These are phyloP conservation scores for Aleurites moluccanus DNA, from an alignment of 441 rosid genomes.

Conservation along the genomic window DNA sequence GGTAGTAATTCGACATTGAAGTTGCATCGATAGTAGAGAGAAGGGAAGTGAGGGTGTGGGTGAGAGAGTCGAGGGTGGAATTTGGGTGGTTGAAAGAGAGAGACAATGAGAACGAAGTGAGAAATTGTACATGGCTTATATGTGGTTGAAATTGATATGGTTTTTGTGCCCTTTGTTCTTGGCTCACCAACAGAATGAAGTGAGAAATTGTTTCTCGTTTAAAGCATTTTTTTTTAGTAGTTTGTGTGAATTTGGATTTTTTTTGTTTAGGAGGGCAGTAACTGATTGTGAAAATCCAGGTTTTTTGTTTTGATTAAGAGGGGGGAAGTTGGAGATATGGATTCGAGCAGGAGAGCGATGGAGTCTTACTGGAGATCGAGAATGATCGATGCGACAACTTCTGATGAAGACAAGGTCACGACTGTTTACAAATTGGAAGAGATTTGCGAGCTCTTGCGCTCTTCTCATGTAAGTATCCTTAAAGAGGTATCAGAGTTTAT, in stretches of 20 bases:
- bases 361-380: slow-evolving; percentile 98
- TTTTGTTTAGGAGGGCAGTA: slow-evolving; percentile 2
- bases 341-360: slow-evolving; percentile 99
- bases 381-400: slow-evolving; percentile 86
- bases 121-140: too few species aligned
- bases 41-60: slow-evolving; percentile 34
- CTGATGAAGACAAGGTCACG: slow-evolving; percentile 90
- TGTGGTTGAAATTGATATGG: too few species aligned
- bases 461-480: slow-evolving; percentile 75
- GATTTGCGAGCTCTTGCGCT: slow-evolving; percentile 83
- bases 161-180: too few species aligned
- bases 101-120: too few species aligned
- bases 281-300: slow-evolving; percentile 4
- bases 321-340: slow-evolving; percentile 51
- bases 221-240: too few species aligned
- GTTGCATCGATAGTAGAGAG: slow-evolving; percentile 10
- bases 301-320: background rate
- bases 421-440: slow-evolving; percentile 97
- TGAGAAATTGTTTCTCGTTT: too few species aligned
- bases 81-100: slow-evolving; percentile 65
- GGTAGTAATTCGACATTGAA: slow-evolving; percentile 11
- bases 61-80: slow-evolving; percentile 45
- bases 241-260: slow-evolving; percentile 1
- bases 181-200: too few species aligned
- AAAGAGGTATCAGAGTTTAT: slow-evolving; percentile 86